Evolutionary conservation across 179 eudicot genomes (phyloP), one percentile per base, ranked within the genome.

Genomic region (Camellia oleifera): DNA sequence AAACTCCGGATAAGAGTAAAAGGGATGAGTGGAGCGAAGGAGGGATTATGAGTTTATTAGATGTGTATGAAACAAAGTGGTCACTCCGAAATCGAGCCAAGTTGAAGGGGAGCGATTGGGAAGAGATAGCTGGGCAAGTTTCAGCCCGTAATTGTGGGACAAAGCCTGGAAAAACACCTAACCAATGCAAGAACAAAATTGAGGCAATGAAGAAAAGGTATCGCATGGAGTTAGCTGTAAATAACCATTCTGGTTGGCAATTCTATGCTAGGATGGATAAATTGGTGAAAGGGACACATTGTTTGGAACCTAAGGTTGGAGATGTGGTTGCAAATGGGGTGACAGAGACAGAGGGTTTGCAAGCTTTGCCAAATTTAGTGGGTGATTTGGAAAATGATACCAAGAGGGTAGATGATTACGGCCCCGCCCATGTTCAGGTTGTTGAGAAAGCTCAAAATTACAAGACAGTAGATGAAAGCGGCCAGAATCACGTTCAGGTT

Each of bases 201-300:
- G 90, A 89, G 85, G 88, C 92, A 32, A 89, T 89, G 92, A 89
- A 89, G 81, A 89, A 89, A 85, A 82, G 89, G 84, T 89, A 87
- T 46, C 80, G 90, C 76, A 80, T 87, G 17, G 89, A 89, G 82
- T 42, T 53, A 69, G 72, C 53, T 69, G 72, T 14, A 15, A 69
- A 69, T 69, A 69, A 69, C 53, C 53, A 45, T 69, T 42, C 53
- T 69, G 53, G 72, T 42, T 69, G 72, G 72, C 72, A 69, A 45
- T 69, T 69, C 23, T 69, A 69, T 45, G 20, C 72, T 69, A 85
- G 89, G 69, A 87, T 89, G 11, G 87, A 82, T 76, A 67, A 64
- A 26, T 81, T 89, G 67, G 78, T 87, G 52, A 71, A 71, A 71
- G 58, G 58, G 18, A n/a, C 74, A 13, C 40, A 2, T n/a, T n/a